A percentile compares a stretch with the other conserved stretches of the same genome.
Conservation (phyloP, 108 stramenopile species). For the Fragilaria crotonensis region DNA sequence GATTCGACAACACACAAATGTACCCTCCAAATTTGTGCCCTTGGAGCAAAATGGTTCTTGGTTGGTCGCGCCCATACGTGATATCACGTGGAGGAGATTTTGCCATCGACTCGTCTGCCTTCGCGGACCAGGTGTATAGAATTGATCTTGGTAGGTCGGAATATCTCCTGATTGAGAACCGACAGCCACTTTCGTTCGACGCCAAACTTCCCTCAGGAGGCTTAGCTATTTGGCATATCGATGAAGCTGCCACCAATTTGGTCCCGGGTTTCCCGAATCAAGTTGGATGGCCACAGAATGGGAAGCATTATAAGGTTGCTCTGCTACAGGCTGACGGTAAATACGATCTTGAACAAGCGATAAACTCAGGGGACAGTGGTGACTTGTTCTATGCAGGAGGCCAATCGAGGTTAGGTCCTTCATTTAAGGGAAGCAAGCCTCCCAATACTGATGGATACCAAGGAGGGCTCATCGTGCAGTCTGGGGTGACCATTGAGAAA, state of each 20-base stretch:
- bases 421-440: background rate
- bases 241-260: constrained; percentile 16
- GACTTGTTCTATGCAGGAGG: constrained; percentile 14
- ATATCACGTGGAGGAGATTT: constrained; percentile 11
- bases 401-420: constrained; percentile 5
- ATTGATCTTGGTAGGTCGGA: constrained; percentile 39
- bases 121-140: background rate
- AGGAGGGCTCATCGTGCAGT: constrained; percentile 18
- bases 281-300: constrained; percentile 49
- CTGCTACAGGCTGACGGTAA: constrained; percentile 62
- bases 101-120: background rate
- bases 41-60: constrained; percentile 39
- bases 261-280: constrained; percentile 34
- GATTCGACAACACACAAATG: constrained; percentile 18
- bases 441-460: constrained; percentile 51
- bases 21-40: constrained; percentile 38
- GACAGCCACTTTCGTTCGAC: constrained; percentile 41
- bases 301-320: constrained; percentile 61
- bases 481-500: constrained; percentile 27
- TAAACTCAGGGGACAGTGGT: constrained; percentile 15
- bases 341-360: constrained; percentile 51
- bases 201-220: constrained; percentile 34
- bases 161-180: constrained; percentile 62
- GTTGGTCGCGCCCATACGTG: constrained; percentile 32
- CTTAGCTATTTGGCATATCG: constrained; percentile 49